Conservation (phyloP, 768 basidiomycete genomes). For the Thelephora ganbajun region DNA sequence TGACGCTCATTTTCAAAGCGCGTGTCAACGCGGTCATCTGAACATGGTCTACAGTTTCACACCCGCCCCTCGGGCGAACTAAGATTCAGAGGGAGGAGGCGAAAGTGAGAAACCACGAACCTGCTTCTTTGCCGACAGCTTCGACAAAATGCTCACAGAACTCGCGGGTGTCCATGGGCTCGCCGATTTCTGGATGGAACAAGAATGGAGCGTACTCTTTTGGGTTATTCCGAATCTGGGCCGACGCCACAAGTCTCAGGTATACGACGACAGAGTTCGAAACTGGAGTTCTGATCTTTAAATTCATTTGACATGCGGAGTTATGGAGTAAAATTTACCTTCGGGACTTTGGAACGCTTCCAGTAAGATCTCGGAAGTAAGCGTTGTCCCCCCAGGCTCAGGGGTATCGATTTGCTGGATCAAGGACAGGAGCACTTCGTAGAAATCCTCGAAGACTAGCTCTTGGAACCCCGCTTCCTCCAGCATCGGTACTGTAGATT, state of each 20-base stretch:
- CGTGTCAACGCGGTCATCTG: constrained; percentile 68
- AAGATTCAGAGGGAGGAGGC: not conserved
- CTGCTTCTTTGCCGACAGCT: constrained; percentile 64
- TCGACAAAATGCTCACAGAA: constrained; percentile 78
- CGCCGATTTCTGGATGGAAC: constrained; percentile 57
- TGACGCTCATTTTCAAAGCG: constrained; percentile 51
- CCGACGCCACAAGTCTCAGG: constrained; percentile 72
- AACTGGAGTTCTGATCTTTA: constrained; percentile 18
- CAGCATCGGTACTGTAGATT: constrained; percentile 35
- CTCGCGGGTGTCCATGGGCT: constrained; percentile 36
- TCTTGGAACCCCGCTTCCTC: constrained; percentile 46
- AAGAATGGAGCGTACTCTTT: constrained; percentile 59
- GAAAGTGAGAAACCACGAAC: constrained; percentile 18
- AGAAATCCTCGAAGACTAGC: constrained; percentile 64
- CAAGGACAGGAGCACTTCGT: constrained; percentile 43
- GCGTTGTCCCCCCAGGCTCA: constrained; percentile 17
- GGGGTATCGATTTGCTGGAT: constrained; percentile 29
- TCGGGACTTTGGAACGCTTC: constrained; percentile 38
- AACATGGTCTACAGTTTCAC: constrained; percentile 45
- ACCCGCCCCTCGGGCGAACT: not conserved
- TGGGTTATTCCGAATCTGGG: constrained; percentile 57
- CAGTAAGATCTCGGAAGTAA: constrained; percentile 28
- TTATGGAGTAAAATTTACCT: constrained; percentile 22
- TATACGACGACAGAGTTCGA: constrained; percentile 70
- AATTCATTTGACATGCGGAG: not conserved